These are phyloP conservation scores for Moringa oleifera DNA, from an alignment of 345 rosid species.

Conservation along the genomic window DNA sequence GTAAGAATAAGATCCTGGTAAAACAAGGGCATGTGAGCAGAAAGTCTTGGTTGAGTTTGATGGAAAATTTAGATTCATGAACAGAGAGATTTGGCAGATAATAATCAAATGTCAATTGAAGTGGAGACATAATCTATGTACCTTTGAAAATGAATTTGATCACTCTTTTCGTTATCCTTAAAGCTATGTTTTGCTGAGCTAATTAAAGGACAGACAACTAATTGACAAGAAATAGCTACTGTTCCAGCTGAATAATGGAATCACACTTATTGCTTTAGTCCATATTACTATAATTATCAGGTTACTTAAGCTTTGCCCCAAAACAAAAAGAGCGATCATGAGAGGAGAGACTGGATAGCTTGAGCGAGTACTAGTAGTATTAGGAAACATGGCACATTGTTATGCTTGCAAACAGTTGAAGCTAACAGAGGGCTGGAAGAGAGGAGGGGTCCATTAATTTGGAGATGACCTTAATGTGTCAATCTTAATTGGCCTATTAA, in stretches of 20 bases:
- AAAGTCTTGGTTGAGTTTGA: neutral
- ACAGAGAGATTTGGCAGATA: slow-evolving; percentile 19
- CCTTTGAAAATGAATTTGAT: slow-evolving; percentile 22
- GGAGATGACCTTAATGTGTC: slow-evolving; percentile 1
- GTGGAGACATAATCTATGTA: slow-evolving; percentile 9
- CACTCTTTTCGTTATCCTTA: slow-evolving; percentile 7
- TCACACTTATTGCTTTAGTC: slow-evolving; percentile 4
- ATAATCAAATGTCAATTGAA: slow-evolving; percentile 32
- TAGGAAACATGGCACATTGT: slow-evolving; percentile 22
- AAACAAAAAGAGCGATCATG: no score
- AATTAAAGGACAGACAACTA: slow-evolving; percentile 21
- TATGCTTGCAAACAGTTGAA: slow-evolving; percentile 2
- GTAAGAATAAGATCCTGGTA: no score
- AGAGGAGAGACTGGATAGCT: no score
- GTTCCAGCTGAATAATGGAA: slow-evolving; percentile 6
- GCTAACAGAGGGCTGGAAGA: neutral
- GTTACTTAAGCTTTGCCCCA: no score
- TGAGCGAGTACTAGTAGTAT: no score
- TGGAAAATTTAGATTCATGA: slow-evolving; percentile 22
- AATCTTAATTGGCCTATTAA: slow-evolving; percentile 30
- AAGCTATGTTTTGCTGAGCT: no score
- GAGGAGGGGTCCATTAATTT: slow-evolving; percentile 12
- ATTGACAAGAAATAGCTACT: slow-evolving; percentile 21
- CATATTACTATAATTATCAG: neutral
- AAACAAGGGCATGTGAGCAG: no score